Percentiles rank a stretch among this genome's conserved stretches.
Evolutionary conservation across 768 basidiomycete genomes (phyloP).

Genomic region (Xanthoconium purpureum): DNA sequence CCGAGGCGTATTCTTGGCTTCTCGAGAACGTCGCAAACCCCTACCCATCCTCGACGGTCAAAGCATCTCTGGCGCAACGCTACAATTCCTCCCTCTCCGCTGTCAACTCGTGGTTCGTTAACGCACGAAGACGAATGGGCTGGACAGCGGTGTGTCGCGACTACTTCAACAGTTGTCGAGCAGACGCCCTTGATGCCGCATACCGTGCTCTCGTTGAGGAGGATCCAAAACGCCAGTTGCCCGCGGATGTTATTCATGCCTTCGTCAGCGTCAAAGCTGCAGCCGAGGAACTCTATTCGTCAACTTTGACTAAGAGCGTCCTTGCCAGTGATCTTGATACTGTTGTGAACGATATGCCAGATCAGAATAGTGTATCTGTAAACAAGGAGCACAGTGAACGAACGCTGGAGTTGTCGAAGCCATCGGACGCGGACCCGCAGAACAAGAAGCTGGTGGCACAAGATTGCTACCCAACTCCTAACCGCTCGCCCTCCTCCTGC

Average conservation of each 20-base stretch:
- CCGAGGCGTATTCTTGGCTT: conserved; percentile 40
- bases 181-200: conserved; percentile 27
- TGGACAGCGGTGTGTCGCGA: conserved; percentile 43
- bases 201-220: conserved; percentile 18
- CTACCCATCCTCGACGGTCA: conserved; percentile 39
- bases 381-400: background rate
- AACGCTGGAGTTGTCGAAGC: background rate
- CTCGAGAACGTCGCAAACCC: conserved; percentile 47
- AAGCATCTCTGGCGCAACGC: conserved; percentile 24
- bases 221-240: conserved; percentile 5
- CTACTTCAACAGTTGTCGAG: conserved; percentile 18
- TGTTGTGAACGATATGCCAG: conserved; percentile 31
- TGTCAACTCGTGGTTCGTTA: conserved; percentile 47
- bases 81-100: conserved; percentile 26
- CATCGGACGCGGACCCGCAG: background rate
- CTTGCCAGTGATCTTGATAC: conserved; percentile 30
- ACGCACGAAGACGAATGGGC: conserved; percentile 45
- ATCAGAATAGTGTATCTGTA: background rate
- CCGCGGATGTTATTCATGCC: conserved; percentile 6
- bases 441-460: background rate
- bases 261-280: conserved; percentile 30
- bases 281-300: conserved; percentile 30
- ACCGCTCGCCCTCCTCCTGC: background rate
- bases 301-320: conserved; percentile 24
- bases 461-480: conserved; percentile 6